Percentiles rank a stretch among this genome's conserved stretches.
These are phyloP conservation scores for Adansonia gregorii DNA, from an alignment of 441 rosid genomes.

Conservation along the genomic window DNA sequence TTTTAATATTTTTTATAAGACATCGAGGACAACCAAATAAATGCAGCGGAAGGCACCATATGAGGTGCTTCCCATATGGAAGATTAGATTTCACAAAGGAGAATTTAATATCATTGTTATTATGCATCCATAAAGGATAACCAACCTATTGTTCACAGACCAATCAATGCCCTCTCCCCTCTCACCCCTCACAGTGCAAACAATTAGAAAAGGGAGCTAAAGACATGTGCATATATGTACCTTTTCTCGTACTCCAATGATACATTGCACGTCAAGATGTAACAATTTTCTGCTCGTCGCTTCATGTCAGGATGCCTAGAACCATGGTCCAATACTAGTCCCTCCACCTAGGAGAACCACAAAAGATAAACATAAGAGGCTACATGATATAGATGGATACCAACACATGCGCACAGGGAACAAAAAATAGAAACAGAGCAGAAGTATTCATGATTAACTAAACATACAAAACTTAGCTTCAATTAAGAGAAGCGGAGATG, in stretches of 20 bases:
- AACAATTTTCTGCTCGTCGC: constrained; percentile 91
- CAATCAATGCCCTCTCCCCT: neutral
- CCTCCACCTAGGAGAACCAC: constrained; percentile 69
- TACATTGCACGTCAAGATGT: constrained; percentile 92
- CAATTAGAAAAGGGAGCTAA: neutral
- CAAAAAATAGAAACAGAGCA: neutral
- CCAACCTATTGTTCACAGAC: neutral
- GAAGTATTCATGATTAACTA: neutral
- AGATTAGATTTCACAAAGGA: neutral
- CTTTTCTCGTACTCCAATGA: constrained; percentile 97
- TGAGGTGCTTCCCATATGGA: neutral
- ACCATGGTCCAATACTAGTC: constrained; percentile 97
- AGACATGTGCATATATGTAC: constrained; percentile 38
- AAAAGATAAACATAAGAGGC: constrained; percentile 10
- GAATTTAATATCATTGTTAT: neutral
- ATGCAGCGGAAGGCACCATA: neutral
- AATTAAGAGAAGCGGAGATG: neutral
- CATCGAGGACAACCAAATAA: constrained; percentile 2
- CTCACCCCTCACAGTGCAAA: neutral
- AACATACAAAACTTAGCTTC: neutral
- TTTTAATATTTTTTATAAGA: too few relatives aligned
- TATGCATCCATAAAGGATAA: neutral
- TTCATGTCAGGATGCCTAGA: constrained; percentile 99
- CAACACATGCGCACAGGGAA: neutral
- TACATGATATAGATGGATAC: neutral